Evolutionary conservation across 2,329 filamentous ascomycete species (phyloP).

Genomic region (Pseudomassariella vexata): DNA sequence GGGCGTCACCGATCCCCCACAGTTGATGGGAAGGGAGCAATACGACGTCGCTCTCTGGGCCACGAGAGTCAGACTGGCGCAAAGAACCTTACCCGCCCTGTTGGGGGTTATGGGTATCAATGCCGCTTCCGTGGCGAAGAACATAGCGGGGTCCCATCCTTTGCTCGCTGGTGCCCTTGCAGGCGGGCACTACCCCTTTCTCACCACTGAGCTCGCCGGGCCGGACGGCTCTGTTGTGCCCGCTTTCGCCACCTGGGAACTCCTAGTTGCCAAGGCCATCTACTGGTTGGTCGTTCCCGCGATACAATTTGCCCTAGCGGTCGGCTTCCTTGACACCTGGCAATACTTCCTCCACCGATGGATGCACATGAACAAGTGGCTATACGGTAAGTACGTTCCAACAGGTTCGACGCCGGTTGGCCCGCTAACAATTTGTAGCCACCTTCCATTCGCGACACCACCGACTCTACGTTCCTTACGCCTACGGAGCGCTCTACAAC

Average conservation of each 20-base stretch:
- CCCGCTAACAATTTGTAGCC: too few relatives aligned
- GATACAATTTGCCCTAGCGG: conserved; percentile 69
- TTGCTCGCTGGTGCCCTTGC: conserved; percentile 69
- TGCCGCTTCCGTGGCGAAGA: conserved; percentile 68
- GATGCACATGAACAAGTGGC: conserved; percentile 97
- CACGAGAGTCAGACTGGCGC: conserved; percentile 69
- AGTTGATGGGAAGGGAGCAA: conserved; percentile 70
- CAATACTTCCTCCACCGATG: conserved; percentile 94
- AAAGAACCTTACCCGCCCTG: conserved; percentile 69
- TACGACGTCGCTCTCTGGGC: conserved; percentile 92
- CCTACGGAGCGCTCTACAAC: conserved; percentile 95
- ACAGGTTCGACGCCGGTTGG: too few relatives aligned
- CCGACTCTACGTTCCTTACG: conserved; percentile 94
- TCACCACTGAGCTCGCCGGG: conserved; percentile 53
- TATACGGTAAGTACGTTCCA: conserved; percentile 82
- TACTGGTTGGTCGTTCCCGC: conserved; percentile 75
- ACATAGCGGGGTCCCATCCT: conserved; percentile 64
- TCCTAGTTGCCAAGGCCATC: conserved; percentile 65
- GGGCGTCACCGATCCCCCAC: conserved; percentile 65
- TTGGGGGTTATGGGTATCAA: conserved; percentile 72
- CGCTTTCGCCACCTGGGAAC: conserved; percentile 79
- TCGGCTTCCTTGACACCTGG: conserved; percentile 86
- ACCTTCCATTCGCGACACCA: conserved; percentile 94
- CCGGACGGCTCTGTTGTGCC: conserved; percentile 50
- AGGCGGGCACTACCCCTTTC: conserved; percentile 74